Conservation (phyloP, 768 basidiomycete genomes). For the Trametes cingulata region DNA sequence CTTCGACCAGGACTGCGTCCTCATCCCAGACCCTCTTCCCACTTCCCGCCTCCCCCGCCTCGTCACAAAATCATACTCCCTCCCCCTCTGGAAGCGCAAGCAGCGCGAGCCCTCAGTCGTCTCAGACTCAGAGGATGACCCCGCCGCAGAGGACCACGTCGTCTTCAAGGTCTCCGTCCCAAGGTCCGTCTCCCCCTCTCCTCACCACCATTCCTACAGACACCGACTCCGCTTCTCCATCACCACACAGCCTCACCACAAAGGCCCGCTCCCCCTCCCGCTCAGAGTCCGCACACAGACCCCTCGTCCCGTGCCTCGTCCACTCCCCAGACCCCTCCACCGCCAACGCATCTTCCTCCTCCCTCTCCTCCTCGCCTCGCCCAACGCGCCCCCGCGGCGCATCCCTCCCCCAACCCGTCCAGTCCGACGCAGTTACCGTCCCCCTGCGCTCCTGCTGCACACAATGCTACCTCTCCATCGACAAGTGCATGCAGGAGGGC, state of each 20-base stretch:
- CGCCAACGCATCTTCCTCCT: constrained; percentile 15
- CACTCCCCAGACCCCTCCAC: constrained; percentile 37
- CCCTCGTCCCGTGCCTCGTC: constrained; percentile 54
- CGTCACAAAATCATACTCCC: constrained; percentile 63
- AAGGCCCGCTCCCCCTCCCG: constrained; percentile 40
- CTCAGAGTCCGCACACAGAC: constrained; percentile 34
- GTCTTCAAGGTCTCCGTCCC: constrained; percentile 64
- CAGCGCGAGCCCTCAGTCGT: constrained; percentile 23
- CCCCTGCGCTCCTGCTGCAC: constrained; percentile 74
- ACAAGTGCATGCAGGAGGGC: constrained; percentile 54
- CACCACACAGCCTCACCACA: constrained; percentile 22
- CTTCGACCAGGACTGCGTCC: constrained; percentile 71
- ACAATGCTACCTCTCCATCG: constrained; percentile 60
- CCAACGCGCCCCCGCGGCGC: constrained; percentile 20
- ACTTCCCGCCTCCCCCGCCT: constrained; percentile 50
- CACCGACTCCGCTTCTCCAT: not conserved
- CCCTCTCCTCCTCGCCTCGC: constrained; percentile 8
- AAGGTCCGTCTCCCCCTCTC: constrained; percentile 42
- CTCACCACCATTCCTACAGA: not conserved
- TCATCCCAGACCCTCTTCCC: constrained; percentile 61
- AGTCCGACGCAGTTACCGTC: constrained; percentile 47
- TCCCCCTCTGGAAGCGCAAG: constrained; percentile 66
- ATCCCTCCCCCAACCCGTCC: constrained; percentile 17
- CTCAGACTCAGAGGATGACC: constrained; percentile 24
- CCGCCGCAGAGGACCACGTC: constrained; percentile 44